A percentile compares a stretch with the other conserved stretches of the same genome.
These are phyloP conservation scores for Diaporthe sp. DNA, from an alignment of 2,329 filamentous ascomycete genomes.

Conservation along the genomic window DNA sequence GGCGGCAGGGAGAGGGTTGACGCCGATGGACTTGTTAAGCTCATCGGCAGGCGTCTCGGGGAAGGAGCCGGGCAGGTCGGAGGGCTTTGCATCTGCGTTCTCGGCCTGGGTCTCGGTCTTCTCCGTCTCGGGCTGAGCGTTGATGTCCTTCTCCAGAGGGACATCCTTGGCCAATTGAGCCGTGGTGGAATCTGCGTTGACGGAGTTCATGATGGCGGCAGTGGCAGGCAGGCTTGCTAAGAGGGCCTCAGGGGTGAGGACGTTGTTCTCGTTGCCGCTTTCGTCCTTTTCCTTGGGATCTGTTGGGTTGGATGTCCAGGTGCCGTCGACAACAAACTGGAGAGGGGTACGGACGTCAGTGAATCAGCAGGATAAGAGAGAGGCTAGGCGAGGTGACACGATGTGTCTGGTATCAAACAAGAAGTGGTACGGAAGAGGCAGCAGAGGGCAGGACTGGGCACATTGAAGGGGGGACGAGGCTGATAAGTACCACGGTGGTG, in stretches of 20 bases:
- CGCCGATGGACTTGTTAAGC: slow-evolving; percentile 66
- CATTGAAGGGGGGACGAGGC: slow-evolving; percentile 20
- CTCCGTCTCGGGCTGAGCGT: slow-evolving; percentile 42
- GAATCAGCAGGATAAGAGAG: slow-evolving; percentile 15
- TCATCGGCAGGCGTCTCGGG: slow-evolving; percentile 76
- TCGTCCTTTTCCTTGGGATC: slow-evolving; percentile 87
- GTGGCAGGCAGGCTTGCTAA: slow-evolving; percentile 61
- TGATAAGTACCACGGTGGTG: slow-evolving; percentile 34
- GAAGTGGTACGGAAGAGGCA: slow-evolving; percentile 18
- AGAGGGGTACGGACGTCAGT: slow-evolving; percentile 45
- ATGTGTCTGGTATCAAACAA: slow-evolving; percentile 15
- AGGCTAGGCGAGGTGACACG: neutral
- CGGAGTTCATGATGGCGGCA: slow-evolving; percentile 71
- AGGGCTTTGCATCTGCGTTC: slow-evolving; percentile 42
- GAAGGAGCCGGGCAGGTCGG: slow-evolving; percentile 74
- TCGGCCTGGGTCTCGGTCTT: slow-evolving; percentile 47
- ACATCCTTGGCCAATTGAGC: slow-evolving; percentile 75
- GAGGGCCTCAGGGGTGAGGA: slow-evolving; percentile 83
- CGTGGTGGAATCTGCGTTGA: slow-evolving; percentile 78
- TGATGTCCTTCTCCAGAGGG: slow-evolving; percentile 67
- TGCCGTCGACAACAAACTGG: slow-evolving; percentile 95
- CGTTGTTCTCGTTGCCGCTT: slow-evolving; percentile 92
- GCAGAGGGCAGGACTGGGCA: slow-evolving; percentile 2
- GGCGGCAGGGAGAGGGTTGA: slow-evolving; percentile 74
- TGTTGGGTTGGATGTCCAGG: slow-evolving; percentile 87